These are phyloP conservation scores for Torulaspora microellipsoides DNA, from an alignment of 805 yeast genomes.

Conservation along the genomic window DNA sequence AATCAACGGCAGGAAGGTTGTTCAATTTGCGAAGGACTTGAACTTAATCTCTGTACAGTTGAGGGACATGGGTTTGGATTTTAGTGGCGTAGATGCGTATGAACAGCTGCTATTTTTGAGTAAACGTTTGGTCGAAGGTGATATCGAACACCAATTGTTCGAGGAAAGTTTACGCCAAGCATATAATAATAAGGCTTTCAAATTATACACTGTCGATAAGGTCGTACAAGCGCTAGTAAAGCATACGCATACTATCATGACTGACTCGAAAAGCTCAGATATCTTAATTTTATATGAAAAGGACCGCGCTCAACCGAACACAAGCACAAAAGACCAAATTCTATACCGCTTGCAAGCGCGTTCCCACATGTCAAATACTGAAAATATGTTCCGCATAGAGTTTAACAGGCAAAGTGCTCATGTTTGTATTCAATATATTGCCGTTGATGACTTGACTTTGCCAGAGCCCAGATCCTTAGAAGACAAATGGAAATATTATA, in stretches of 20 bases:
- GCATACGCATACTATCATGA: slow-evolving; percentile 78
- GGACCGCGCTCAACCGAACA: slow-evolving; percentile 59
- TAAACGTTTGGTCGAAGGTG: slow-evolving; percentile 78
- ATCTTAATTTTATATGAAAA: slow-evolving; percentile 75
- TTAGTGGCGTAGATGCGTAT: slow-evolving; percentile 67
- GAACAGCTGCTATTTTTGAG: slow-evolving; percentile 71
- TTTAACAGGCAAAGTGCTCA: slow-evolving; percentile 50
- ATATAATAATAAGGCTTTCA: slow-evolving; percentile 87
- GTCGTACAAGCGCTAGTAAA: slow-evolving; percentile 79
- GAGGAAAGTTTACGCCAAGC: slow-evolving; percentile 96
- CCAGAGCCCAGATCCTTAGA: slow-evolving; percentile 64
- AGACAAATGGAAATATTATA: slow-evolving; percentile 87
- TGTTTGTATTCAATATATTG: slow-evolving; percentile 75
- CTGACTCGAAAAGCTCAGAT: slow-evolving; percentile 76
- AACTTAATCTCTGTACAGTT: slow-evolving; percentile 76
- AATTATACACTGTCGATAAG: slow-evolving; percentile 87
- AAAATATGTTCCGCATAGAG: slow-evolving; percentile 85
- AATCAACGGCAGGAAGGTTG: slow-evolving; percentile 54
- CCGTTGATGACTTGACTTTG: slow-evolving; percentile 82
- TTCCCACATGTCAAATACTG: slow-evolving; percentile 74
- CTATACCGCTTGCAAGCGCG: slow-evolving; percentile 85
- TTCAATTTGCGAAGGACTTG: slow-evolving; percentile 81
- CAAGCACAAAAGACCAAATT: slow-evolving; percentile 84
- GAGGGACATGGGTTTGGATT: slow-evolving; percentile 72
- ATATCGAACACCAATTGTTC: slow-evolving; percentile 87